A percentile compares a stretch with the other conserved stretches of the same genome.
phyloP scores from a whole-genome alignment of 495 filamentous ascomycete genomes.

The Trichoderma orchidacearum region DNA sequence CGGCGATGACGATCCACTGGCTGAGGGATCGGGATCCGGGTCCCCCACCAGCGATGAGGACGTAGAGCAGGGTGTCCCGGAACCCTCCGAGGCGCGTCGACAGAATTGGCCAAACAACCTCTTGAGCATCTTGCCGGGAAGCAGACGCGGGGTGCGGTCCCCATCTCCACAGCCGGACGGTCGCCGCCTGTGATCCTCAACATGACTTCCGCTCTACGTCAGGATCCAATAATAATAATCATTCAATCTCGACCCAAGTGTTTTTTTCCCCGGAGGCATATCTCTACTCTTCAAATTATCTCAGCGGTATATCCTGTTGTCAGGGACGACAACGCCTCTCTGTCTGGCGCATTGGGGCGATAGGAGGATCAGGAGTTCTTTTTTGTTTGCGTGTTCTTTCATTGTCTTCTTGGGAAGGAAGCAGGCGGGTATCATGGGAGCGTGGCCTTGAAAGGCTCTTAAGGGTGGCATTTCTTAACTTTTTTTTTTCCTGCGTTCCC shows the following conservation, averaged over 20 bases:
- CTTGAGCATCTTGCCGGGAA: neutral
- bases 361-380: neutral
- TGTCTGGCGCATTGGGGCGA: neutral
- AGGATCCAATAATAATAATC: too few relatives aligned
- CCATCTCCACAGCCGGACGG: neutral
- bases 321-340: neutral
- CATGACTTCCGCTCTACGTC: too few relatives aligned
- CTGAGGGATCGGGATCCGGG: conserved; percentile 3
- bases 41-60: conserved; percentile 6
- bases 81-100: conserved; percentile 5
- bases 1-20: conserved; percentile 15
- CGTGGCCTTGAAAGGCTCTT: neutral
- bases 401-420: neutral
- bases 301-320: neutral
- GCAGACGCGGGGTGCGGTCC: neutral
- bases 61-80: conserved; percentile 14
- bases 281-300: neutral
- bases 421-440: neutral
- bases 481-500: neutral
- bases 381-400: neutral
- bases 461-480: neutral
- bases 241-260: too few relatives aligned
- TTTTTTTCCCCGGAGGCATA: too few relatives aligned
- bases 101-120: conserved; percentile 1
- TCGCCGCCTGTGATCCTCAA: neutral